Conservation (phyloP, 495 filamentous ascomycete genomes). For the Penicillium argentinense region DNA sequence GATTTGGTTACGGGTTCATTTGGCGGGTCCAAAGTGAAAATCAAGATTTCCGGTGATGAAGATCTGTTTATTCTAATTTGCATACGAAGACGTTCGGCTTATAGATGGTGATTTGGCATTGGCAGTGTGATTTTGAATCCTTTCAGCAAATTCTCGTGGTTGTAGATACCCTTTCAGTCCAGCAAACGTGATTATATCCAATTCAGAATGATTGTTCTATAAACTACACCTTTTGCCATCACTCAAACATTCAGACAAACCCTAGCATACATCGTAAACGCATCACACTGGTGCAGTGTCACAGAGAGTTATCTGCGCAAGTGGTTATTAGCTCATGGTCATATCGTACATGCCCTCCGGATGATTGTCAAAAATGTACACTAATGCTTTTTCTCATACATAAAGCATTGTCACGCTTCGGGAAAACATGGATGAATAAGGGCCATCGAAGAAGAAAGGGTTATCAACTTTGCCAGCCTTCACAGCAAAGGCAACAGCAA, state of each 20-base stretch:
- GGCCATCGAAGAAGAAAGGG: neutral
- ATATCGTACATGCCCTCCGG: too few relatives aligned
- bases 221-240: too few relatives aligned
- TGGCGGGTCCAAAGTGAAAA: slow-evolving; percentile 1
- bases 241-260: too few relatives aligned
- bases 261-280: too few relatives aligned
- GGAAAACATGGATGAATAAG: neutral
- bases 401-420: neutral
- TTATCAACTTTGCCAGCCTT: neutral
- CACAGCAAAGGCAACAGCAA: neutral
- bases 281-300: too few relatives aligned
- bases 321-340: too few relatives aligned
- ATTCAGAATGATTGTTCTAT: too few relatives aligned
- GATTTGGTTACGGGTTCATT: slow-evolving; percentile 2
- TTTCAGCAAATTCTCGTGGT: neutral
- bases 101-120: neutral
- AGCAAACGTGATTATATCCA: slow-evolving; percentile 2
- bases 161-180: slow-evolving; percentile 5
- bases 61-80: neutral
- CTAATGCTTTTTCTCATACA: too few relatives aligned
- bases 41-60: neutral
- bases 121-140: neutral
- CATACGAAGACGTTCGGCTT: neutral
- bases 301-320: too few relatives aligned
- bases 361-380: too few relatives aligned